phyloP scores from a whole-genome alignment of 1,284 basidiomycete genomes.

The Volvariella volvacea region DNA sequence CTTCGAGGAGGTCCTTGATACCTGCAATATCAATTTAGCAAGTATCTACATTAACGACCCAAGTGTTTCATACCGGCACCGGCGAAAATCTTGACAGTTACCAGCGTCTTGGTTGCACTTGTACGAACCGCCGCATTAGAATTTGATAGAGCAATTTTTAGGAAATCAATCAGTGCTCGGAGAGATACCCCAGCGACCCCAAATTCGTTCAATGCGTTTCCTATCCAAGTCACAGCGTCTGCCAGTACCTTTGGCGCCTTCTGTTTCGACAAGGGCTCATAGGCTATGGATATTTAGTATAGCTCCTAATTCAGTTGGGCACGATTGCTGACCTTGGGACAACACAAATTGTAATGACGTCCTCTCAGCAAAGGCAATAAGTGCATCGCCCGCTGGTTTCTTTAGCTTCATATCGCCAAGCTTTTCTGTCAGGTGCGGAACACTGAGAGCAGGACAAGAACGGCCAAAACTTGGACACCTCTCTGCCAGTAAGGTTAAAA shows the following conservation, averaged over 20 bases:
- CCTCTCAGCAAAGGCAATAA: constrained; percentile 83
- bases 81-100: constrained; percentile 89
- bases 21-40: constrained; percentile 62
- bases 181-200: constrained; percentile 86
- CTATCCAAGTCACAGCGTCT: constrained; percentile 89
- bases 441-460: constrained; percentile 78
- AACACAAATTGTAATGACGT: constrained; percentile 94
- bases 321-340: constrained; percentile 63
- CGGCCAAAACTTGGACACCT: constrained; percentile 80
- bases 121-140: constrained; percentile 93
- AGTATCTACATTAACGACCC: constrained; percentile 41
- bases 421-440: constrained; percentile 90
- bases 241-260: constrained; percentile 98
- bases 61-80: constrained; percentile 64
- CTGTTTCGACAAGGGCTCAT: constrained; percentile 87
- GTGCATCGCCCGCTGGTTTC: constrained; percentile 90
- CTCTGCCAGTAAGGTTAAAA: constrained; percentile 72
- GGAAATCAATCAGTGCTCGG: constrained; percentile 82
- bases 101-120: constrained; percentile 91
- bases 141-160: constrained; percentile 85
- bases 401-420: constrained; percentile 96
- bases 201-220: constrained; percentile 86
- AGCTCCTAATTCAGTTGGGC: constrained; percentile 1
- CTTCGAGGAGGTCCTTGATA: constrained; percentile 88
- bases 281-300: constrained; percentile 46